A percentile compares a stretch with the other conserved stretches of the same genome.
These are phyloP conservation scores for Penicillium turbatum DNA, from an alignment of 495 filamentous ascomycete genomes.

Conservation along the genomic window DNA sequence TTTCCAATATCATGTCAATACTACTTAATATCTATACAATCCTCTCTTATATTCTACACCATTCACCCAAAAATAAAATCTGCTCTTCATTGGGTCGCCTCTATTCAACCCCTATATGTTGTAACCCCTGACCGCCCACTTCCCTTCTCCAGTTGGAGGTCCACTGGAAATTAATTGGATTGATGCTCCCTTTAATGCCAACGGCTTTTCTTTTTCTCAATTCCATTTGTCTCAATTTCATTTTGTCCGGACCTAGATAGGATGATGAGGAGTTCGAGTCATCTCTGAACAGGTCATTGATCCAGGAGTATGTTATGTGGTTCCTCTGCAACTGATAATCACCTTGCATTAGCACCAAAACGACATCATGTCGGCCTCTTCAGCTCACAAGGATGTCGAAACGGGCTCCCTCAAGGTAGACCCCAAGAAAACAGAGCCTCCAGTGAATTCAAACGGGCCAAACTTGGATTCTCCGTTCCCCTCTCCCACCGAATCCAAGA, in stretches of 20 bases:
- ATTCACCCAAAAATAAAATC: no score
- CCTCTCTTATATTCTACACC: no score
- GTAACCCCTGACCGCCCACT: slow-evolving; percentile 15
- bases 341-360: slow-evolving; percentile 23
- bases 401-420: slow-evolving; percentile 16
- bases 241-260: slow-evolving; percentile 1
- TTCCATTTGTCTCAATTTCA: background rate
- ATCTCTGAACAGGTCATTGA: slow-evolving; percentile 12
- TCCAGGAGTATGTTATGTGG: slow-evolving; percentile 17
- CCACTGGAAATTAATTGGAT: slow-evolving; percentile 30
- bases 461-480: slow-evolving; percentile 34
- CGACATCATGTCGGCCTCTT: slow-evolving; percentile 18
- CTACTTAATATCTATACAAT: no score
- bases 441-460: slow-evolving; percentile 18
- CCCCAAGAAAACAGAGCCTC: slow-evolving; percentile 23
- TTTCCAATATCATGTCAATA: no score
- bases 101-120: no score
- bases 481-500: slow-evolving; percentile 31
- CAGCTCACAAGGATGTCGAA: slow-evolving; percentile 23
- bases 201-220: slow-evolving; percentile 11
- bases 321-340: slow-evolving; percentile 20
- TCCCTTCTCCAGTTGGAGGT: slow-evolving; percentile 29
- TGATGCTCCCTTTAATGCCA: slow-evolving; percentile 30
- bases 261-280: slow-evolving; percentile 11
- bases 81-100: no score